Evolutionary conservation across 371 early-diverging fungal species (phyloP), one percentile per base, ranked within the genome.

Genomic region (Mortierella sp.): DNA sequence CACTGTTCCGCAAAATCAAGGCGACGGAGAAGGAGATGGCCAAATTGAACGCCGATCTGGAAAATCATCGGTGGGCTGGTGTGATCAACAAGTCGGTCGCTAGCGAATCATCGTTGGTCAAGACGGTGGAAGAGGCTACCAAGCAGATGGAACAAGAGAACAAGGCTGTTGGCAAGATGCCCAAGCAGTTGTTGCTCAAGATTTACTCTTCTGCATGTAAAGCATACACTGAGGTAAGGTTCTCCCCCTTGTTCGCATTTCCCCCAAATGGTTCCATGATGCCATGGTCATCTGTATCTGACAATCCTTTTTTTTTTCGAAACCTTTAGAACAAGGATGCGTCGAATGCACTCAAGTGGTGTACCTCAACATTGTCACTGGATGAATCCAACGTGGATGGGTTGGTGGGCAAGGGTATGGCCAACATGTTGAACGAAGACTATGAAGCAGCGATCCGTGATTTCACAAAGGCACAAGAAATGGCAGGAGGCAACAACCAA

Each of bases 361-460:
- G 91, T 71, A 64, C 78, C 18, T 82, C 82, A 16, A 82, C 86
- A 41, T 59, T 91, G 18, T 79, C 83, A 49, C 45, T 87, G 28
- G 79, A 95, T 61, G 85, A 82, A 1, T 83, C 91, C 9, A 84
- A 94, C 67, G 71, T 83, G 19, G 92, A 92, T 14, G 92, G 93
- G 16, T 76, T 95, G 48, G 81, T 87, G 21, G 73, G 82, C 57
- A 82, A 90, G 19, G 95, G 91, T 54, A 92, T 94, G 66, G 83
- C 87, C 10, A 84, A 84, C 54, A 72, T 94, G 53, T 72, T 84
- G 59, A 70, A 81, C 38, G 93, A 91, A 55, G 87, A 92, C 49
- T 92, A 88, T 81, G 94, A 95, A 53, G 86, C 81, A 41, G 94
- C 93, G 42, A 80, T 89, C 24, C 69, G 81, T 27, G 92, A 93